Evolutionary conservation across 1,284 basidiomycete species (phyloP), one percentile per base, ranked within the genome.

Genomic region (Ceratobasidium theobromae): DNA sequence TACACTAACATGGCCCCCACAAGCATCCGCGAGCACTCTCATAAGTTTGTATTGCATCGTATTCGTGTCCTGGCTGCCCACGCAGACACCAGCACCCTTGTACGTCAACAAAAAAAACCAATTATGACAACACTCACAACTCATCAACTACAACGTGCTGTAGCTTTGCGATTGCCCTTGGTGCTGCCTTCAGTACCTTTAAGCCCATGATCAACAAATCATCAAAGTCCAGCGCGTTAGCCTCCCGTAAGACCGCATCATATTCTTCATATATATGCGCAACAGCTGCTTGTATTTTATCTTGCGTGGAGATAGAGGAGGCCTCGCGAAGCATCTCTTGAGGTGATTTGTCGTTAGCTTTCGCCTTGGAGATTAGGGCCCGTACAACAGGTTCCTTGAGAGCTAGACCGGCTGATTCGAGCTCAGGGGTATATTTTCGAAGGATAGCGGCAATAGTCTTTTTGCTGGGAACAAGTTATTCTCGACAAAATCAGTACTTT

Each of bases 91-190:
- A n/a, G n/a, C n/a, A n/a, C n/a, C n/a, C n/a, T 9, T 43, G 41
- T 66, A 66, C 35, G n/a, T 5, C 12, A 30, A 25, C 16, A 25
- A 35, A 9, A 35, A 16, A 41, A 16, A 65, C 57, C 53, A 43
- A 30, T 53, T 46, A 60, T 23, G 52, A 30, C 14, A 28, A 45
- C 41, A 80, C 87, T 72, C 75, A 89, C 82, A 93, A 95, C 78
- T 97, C 94, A 75, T 97, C 94, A 12, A 97, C 93, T 1, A 96
- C 79, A 16, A 95, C 84, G 74, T 94, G 91, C 57, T 78, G 77
- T 72, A 93, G 89, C 79, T 87, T 86, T 1, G 74, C 73, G 0
- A 85, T 80, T 0, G 89, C 80, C 16, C 80, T 75, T 4, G 82
- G 79, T 70, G 87, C 79, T 18, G 77, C 73, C 1, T 75, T 76